Conservation (phyloP, 768 basidiomycete species). For the Lentinula sp. region DNA sequence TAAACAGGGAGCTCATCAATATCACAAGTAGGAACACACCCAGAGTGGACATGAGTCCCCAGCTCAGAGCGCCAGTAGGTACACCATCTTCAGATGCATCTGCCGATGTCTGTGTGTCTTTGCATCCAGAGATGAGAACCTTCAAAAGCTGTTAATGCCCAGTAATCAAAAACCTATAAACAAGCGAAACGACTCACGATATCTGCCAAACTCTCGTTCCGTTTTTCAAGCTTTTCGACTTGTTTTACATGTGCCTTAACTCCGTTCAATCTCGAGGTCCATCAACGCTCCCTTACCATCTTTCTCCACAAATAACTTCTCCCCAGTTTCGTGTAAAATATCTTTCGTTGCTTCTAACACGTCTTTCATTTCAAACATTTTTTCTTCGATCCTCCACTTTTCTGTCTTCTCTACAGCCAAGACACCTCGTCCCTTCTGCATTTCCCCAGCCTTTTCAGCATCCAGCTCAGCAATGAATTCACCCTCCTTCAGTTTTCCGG, state of each 20-base stretch:
- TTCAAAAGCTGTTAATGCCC: constrained; percentile 15
- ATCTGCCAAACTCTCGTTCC: constrained; percentile 5
- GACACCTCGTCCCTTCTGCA: neutral
- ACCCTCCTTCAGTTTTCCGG: constrained; percentile 4
- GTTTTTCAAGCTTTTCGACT: neutral
- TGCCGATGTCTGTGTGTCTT: constrained; percentile 44
- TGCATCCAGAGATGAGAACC: constrained; percentile 36
- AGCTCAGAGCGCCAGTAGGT: constrained; percentile 44
- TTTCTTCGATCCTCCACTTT: neutral
- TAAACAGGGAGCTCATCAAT: neutral
- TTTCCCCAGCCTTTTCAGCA: neutral
- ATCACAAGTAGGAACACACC: neutral
- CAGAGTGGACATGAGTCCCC: constrained; percentile 22
- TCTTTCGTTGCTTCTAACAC: constrained; percentile 3
- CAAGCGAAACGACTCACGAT: neutral
- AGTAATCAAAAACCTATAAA: neutral
- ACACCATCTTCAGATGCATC: constrained; percentile 35
- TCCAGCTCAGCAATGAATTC: neutral
- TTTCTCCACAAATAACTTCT: constrained; percentile 3
- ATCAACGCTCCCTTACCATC: neutral
- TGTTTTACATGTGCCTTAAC: constrained; percentile 5
- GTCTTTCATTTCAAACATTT: constrained; percentile 2
- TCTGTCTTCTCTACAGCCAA: constrained; percentile 5
- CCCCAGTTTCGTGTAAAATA: constrained; percentile 1
- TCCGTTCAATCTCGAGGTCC: neutral